A percentile compares a stretch with the other conserved stretches of the same genome.
Conservation (phyloP, 1,139 yeast species). For the Geotrichum cucujoidarum region DNA sequence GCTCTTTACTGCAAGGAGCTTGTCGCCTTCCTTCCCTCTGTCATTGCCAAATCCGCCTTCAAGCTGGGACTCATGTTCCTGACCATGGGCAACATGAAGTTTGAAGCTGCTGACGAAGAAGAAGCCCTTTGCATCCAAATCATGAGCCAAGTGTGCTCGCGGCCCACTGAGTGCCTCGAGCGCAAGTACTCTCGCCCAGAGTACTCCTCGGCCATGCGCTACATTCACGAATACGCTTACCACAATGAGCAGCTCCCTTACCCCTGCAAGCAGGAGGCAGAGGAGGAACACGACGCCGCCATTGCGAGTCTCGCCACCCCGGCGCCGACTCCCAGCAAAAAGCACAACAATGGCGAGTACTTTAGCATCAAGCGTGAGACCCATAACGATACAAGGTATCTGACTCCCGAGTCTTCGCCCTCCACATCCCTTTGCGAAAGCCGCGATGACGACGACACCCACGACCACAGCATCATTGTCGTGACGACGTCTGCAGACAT, state of each 20-base stretch:
- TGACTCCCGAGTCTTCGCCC: neutral
- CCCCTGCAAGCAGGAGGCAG: neutral
- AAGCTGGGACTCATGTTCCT: slow-evolving; percentile 53
- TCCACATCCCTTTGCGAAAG: too few species aligned
- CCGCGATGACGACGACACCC: neutral
- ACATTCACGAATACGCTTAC: slow-evolving; percentile 10
- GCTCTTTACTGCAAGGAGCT: slow-evolving; percentile 69
- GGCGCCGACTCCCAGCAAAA: neutral
- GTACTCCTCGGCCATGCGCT: slow-evolving; percentile 19
- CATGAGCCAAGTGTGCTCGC: slow-evolving; percentile 26
- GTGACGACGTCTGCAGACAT: slow-evolving; percentile 5
- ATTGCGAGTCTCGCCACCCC: neutral
- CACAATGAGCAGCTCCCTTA: slow-evolving; percentile 15
- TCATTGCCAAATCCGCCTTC: slow-evolving; percentile 65
- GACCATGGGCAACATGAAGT: slow-evolving; percentile 18
- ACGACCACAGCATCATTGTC: neutral
- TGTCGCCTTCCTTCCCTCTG: slow-evolving; percentile 55
- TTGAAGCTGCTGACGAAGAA: slow-evolving; percentile 20
- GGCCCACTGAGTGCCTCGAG: slow-evolving; percentile 30
- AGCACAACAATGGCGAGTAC: neutral
- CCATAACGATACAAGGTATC: neutral
- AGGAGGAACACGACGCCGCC: neutral
- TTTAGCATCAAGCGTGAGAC: neutral
- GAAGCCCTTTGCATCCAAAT: slow-evolving; percentile 26
- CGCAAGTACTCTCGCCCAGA: slow-evolving; percentile 31